Evolutionary conservation across 192 early-diverging fungal genomes (phyloP), one percentile per base, ranked within the genome.

Genomic region (Coemansia sp.): DNA sequence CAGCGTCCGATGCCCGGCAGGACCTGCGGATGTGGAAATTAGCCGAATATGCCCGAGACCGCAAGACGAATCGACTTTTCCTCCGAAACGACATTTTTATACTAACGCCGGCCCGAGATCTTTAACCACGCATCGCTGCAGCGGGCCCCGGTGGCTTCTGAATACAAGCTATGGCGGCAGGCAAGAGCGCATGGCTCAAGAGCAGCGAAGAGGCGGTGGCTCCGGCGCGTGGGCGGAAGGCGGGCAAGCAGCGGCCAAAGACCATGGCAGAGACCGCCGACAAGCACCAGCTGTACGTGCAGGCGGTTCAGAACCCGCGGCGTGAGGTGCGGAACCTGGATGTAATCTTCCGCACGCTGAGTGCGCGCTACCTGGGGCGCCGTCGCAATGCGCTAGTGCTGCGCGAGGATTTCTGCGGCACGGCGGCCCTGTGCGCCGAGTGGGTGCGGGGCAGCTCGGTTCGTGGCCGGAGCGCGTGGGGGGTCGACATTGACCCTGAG

Each of bases 371-470:
- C 21, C 10, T 19, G 30, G 37, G 19, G 28, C 28, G 22, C 8
- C 46, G 47, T 6, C 61, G 56, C 21, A 22, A 44, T 27, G 65
- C 68, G 8, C 21, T 40, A 33, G 47, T 21, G 10, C 53, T 75
- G 23, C 65, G 76, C 34, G 71, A 78, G 44, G 76, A 78, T 31
- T 78, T 78, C 41, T 78, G 76, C 29, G 76, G 76, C 0, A 78
- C 76, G 5, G 76, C 67, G 4, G 54, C 54, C n/a, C 40, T 78
- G 16, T 78, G 69, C 38, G 39, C 46, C 29, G 70, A 75, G 45
- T 78, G 70, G 70, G 48, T 59, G 28, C 45, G 41, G 14, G 27
- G 41, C 9, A 11, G 26, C 21, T 9, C 48, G 7, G 26, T 21
- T 14, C 49, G 55, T 3, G 48, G 34, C 17, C 38, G 57, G 12